Conservation (phyloP, 257 asterid species). For the Fraxinus americana region DNA sequence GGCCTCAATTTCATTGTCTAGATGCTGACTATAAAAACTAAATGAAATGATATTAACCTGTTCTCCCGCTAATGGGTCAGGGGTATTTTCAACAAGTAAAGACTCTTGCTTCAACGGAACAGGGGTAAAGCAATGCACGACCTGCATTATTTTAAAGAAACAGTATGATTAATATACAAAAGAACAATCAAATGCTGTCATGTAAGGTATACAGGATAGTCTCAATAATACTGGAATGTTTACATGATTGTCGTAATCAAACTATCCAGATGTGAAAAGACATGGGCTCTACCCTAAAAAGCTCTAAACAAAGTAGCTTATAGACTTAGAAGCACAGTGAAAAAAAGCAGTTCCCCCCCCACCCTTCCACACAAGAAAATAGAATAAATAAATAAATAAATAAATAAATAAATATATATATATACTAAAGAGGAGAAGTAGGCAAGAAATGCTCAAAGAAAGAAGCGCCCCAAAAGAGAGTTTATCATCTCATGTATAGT, state of each 20-base stretch:
- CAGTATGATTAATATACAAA: constrained; percentile 19
- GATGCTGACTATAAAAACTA: constrained; percentile 18
- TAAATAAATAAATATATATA: no score
- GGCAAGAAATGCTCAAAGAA: not conserved
- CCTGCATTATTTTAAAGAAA: constrained; percentile 51
- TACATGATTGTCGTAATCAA: not conserved
- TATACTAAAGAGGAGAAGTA: not conserved
- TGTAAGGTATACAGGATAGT: not conserved
- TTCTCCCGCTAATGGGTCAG: constrained; percentile 91
- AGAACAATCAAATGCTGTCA: constrained; percentile 16
- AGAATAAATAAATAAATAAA: not conserved
- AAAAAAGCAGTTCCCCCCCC: not conserved
- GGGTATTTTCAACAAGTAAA: constrained; percentile 73
- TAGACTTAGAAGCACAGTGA: not conserved
- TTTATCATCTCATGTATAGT: not conserved
- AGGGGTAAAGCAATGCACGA: constrained; percentile 62
- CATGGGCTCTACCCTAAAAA: not conserved
- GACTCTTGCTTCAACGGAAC: constrained; percentile 90
- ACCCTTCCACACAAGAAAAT: not conserved
- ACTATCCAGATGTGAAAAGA: not conserved
- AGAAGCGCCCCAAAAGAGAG: not conserved
- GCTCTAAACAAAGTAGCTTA: not conserved
- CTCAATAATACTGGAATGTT: not conserved
- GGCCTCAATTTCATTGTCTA: constrained; percentile 10
- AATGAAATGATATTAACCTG: constrained; percentile 53